These are phyloP conservation scores for Saraca asoca DNA, from an alignment of 331 rosid species.

Conservation along the genomic window DNA sequence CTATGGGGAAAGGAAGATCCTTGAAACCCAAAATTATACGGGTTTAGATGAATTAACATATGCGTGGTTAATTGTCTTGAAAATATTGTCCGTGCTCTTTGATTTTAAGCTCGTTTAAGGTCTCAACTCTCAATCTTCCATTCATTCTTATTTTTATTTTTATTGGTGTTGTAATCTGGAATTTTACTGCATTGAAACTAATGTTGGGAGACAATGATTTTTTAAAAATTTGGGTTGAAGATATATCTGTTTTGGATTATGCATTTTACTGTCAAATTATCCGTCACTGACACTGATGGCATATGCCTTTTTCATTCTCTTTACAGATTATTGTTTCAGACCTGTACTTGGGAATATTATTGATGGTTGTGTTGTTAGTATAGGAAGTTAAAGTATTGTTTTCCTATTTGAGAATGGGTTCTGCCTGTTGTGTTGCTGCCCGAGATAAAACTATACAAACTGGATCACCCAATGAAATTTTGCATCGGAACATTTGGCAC, in stretches of 20 bases:
- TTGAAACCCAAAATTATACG: background rate
- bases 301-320: slow-evolving; percentile 14
- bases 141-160: background rate
- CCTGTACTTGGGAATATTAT: slow-evolving; percentile 36
- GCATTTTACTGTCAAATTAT: slow-evolving; percentile 9
- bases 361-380: slow-evolving; percentile 30
- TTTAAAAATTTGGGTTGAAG: background rate
- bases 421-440: slow-evolving; percentile 87
- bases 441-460: slow-evolving; percentile 67
- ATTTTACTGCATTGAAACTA: slow-evolving; percentile 1
- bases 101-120: slow-evolving; percentile 6
- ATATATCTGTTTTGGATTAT: background rate
- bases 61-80: slow-evolving; percentile 6
- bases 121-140: background rate
- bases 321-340: slow-evolving; percentile 17
- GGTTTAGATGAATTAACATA: background rate
- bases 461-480: slow-evolving; percentile 58
- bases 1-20: slow-evolving; percentile 9
- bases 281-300: slow-evolving; percentile 26
- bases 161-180: slow-evolving; percentile 8
- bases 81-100: background rate
- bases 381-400: slow-evolving; percentile 31
- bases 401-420: slow-evolving; percentile 62
- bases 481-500: slow-evolving; percentile 61
- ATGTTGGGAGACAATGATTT: background rate